phyloP scores from a whole-genome alignment of 2,329 filamentous ascomycete species.

The Penicillium hesseltinei region DNA sequence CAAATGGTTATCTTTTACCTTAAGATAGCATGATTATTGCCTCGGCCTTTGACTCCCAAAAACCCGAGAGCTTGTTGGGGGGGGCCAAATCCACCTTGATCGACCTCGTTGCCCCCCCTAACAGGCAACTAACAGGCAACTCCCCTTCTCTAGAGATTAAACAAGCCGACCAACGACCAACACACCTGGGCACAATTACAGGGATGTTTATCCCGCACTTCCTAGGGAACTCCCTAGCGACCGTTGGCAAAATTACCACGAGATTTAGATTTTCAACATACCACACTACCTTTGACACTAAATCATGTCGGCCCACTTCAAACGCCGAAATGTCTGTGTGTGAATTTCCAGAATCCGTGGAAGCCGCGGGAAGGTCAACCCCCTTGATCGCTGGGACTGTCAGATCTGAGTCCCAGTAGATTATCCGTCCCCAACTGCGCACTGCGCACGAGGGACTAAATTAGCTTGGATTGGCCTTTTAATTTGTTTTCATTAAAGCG shows the following conservation, averaged over 20 bases:
- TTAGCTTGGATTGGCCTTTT: neutral
- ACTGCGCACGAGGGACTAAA: constrained; percentile 1
- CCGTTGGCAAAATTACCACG: neutral
- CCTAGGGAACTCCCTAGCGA: neutral
- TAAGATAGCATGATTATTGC: neutral
- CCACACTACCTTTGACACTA: constrained; percentile 1
- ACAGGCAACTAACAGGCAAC: neutral
- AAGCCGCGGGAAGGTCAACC: constrained; percentile 3
- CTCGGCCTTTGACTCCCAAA: neutral
- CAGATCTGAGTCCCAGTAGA: constrained; percentile 5
- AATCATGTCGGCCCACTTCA: constrained; percentile 2
- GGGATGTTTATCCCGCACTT: neutral
- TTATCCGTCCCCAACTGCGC: neutral
- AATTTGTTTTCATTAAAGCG: neutral
- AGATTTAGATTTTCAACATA: neutral
- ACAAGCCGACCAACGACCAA: neutral
- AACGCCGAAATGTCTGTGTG: constrained; percentile 4
- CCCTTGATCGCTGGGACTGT: constrained; percentile 12
- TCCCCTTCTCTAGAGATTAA: neutral
- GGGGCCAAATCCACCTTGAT: neutral
- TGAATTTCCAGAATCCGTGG: constrained; percentile 5
- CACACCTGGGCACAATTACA: neutral
- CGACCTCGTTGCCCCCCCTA: constrained; percentile 3
- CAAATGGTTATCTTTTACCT: neutral
- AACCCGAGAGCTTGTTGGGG: neutral